Percentiles rank a stretch among this genome's conserved stretches.
These are phyloP conservation scores for Anacardium occidentale DNA, from an alignment of 345 rosid genomes.

Conservation along the genomic window DNA sequence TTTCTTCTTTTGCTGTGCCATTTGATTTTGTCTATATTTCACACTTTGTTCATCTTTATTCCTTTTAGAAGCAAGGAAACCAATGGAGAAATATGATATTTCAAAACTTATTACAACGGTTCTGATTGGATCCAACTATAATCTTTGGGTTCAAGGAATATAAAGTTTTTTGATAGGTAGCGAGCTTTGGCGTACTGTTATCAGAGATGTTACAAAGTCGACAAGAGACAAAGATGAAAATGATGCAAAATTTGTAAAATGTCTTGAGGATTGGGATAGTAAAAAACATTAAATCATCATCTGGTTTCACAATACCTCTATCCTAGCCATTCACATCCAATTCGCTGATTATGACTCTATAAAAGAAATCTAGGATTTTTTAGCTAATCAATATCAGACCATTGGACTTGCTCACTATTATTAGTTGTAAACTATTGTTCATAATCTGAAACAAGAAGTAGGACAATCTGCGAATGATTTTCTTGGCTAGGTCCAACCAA, in stretches of 20 bases:
- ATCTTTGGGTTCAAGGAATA: neutral
- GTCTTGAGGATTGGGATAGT: conserved; percentile 6
- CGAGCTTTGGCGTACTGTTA: neutral
- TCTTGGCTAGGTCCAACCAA: conserved; percentile 7
- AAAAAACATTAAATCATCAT: conserved; percentile 4
- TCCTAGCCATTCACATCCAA: neutral
- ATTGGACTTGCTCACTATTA: neutral
- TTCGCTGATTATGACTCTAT: neutral
- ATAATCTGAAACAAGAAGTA: neutral
- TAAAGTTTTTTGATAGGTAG: neutral
- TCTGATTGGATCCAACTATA: too few species aligned
- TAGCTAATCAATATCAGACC: neutral
- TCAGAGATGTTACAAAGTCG: neutral
- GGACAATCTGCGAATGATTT: conserved; percentile 15
- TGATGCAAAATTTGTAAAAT: too few species aligned
- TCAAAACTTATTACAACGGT: too few species aligned
- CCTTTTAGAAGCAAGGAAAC: too few species aligned
- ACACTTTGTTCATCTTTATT: too few species aligned
- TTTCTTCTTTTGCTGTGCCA: too few species aligned
- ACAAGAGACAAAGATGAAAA: too few species aligned
- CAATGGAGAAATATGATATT: too few species aligned
- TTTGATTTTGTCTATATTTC: too few species aligned
- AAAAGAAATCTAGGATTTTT: conserved; percentile 9
- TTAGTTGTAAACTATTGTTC: neutral
- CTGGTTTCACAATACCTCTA: neutral